Evolutionary conservation across 164 flowering plant genomes (phyloP).

Genomic region (Echeveria elegans): DNA sequence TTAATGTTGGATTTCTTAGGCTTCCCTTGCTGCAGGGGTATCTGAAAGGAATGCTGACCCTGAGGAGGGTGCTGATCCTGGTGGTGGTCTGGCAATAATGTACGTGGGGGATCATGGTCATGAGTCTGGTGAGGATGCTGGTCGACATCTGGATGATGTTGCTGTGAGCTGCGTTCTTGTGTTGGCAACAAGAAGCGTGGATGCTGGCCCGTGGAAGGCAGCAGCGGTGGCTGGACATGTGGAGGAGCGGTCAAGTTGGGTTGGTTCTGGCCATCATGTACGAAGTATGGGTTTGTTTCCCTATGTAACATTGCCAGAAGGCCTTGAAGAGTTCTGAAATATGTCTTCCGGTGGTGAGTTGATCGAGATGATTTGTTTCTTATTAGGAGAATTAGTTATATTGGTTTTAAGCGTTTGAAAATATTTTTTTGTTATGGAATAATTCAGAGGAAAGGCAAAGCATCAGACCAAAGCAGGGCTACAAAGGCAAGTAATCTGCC

Average conservation of each 20-base stretch:
- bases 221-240: not conserved
- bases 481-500: no score
- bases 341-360: not conserved
- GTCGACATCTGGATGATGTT: no score
- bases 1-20: not conserved
- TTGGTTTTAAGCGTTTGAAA: no score
- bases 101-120: not conserved
- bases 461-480: no score
- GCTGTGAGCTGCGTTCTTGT: not conserved
- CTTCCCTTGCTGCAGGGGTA: not conserved
- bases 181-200: not conserved
- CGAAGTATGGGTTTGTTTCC: no score
- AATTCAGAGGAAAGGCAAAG: no score
- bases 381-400: no score
- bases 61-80: constrained; percentile 2
- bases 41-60: constrained; percentile 5
- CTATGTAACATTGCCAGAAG: constrained; percentile 6
- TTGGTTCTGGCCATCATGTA: no score
- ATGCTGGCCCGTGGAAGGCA: not conserved
- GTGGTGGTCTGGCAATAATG: not conserved
- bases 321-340: not conserved
- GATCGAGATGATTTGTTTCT: constrained; percentile 7
- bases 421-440: no score
- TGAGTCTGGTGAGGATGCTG: not conserved
- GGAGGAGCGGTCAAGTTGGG: not conserved